phyloP scores from a whole-genome alignment of 2,329 filamentous ascomycete species.

The Davidsoniella eucalypti region DNA sequence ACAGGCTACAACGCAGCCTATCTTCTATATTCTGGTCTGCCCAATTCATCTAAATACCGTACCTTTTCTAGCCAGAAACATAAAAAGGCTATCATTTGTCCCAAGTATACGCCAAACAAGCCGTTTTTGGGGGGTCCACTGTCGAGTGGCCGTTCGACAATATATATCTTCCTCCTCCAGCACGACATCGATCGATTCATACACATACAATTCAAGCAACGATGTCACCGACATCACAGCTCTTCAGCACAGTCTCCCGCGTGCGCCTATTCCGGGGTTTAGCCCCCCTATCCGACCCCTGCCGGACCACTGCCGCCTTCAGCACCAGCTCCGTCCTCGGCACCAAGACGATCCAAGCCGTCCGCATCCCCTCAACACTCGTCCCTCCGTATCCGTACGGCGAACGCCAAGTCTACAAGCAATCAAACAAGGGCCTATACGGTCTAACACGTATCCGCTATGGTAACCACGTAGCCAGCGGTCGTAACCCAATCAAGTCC shows the following conservation, averaged over 20 bases:
- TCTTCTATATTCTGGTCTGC: too few species aligned
- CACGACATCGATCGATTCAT: too few species aligned
- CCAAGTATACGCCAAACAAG: too few species aligned
- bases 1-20: too few species aligned
- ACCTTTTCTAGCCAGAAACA: too few species aligned
- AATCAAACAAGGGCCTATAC: slow-evolving; percentile 61
- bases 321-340: slow-evolving; percentile 21
- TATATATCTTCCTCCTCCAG: too few species aligned
- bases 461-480: slow-evolving; percentile 61
- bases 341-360: slow-evolving; percentile 26
- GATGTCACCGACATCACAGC: slow-evolving; percentile 2
- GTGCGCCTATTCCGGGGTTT: neutral
- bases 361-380: slow-evolving; percentile 30
- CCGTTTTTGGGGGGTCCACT: too few species aligned
- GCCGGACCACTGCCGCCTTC: slow-evolving; percentile 17
- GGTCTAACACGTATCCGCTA: slow-evolving; percentile 55
- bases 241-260: neutral
- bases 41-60: too few species aligned
- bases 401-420: slow-evolving; percentile 55
- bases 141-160: too few species aligned
- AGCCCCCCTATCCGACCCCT: neutral
- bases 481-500: slow-evolving; percentile 52
- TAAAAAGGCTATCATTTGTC: too few species aligned
- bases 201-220: neutral
- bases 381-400: slow-evolving; percentile 60